Percentiles rank a stretch among this genome's conserved stretches.
These are phyloP conservation scores for Penicillium sp. DNA, from an alignment of 2,329 filamentous ascomycete species.

Conservation along the genomic window DNA sequence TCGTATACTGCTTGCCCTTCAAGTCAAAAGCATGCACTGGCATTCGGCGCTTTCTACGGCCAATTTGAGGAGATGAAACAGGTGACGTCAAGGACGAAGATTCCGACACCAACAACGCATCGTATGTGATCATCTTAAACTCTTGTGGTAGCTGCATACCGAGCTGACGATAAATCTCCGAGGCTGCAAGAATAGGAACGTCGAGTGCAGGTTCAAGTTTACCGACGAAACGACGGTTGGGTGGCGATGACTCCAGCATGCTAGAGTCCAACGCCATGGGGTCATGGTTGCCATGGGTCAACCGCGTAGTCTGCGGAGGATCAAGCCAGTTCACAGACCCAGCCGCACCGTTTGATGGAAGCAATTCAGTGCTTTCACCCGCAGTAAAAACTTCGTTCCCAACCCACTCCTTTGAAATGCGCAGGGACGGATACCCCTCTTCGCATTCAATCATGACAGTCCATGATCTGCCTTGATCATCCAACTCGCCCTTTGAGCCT, in stretches of 20 bases:
- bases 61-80: slow-evolving; percentile 24
- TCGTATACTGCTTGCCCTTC: slow-evolving; percentile 27
- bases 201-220: slow-evolving; percentile 43
- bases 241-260: slow-evolving; percentile 36
- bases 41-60: slow-evolving; percentile 34
- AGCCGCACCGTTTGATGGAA: slow-evolving; percentile 19
- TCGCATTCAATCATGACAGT: slow-evolving; percentile 44
- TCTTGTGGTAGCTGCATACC: slow-evolving; percentile 41
- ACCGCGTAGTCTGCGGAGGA: slow-evolving; percentile 36
- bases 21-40: slow-evolving; percentile 33
- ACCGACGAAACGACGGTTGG: slow-evolving; percentile 46
- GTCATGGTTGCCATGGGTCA: slow-evolving; percentile 33
- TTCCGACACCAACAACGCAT: slow-evolving; percentile 38
- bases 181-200: slow-evolving; percentile 41
- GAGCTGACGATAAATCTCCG: slow-evolving; percentile 41
- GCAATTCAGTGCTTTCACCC: slow-evolving; percentile 24
- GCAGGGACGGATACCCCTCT: slow-evolving; percentile 44
- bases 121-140: slow-evolving; percentile 40
- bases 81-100: slow-evolving; percentile 22
- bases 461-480: slow-evolving; percentile 31
- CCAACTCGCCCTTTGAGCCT: slow-evolving; percentile 16
- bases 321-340: slow-evolving; percentile 41
- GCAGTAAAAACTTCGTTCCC: slow-evolving; percentile 34
- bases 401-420: slow-evolving; percentile 46
- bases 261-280: slow-evolving; percentile 39